phyloP scores from a whole-genome alignment of 306 rosid genomes.

The Acacia acuminata region DNA sequence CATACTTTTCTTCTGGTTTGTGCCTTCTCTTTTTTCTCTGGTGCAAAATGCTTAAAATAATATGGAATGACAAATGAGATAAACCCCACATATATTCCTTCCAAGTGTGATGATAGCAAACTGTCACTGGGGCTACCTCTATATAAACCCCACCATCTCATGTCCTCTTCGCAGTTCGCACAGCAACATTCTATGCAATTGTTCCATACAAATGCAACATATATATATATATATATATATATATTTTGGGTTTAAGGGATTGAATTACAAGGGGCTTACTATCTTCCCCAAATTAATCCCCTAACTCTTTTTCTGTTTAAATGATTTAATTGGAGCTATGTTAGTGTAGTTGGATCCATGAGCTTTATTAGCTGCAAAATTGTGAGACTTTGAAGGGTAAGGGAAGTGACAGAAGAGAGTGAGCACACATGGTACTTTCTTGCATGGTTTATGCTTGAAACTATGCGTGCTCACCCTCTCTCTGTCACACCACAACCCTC shows the following conservation, averaged over 20 bases:
- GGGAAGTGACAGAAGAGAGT: constrained; percentile 99
- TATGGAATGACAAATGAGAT: constrained; percentile 43
- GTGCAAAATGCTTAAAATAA: constrained; percentile 34
- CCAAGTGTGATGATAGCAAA: constrained; percentile 47
- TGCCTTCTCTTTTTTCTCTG: constrained; percentile 29
- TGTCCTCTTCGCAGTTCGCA: constrained; percentile 39
- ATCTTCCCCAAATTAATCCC: background rate
- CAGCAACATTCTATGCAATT: constrained; percentile 23
- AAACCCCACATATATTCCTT: constrained; percentile 73
- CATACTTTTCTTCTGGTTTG: constrained; percentile 10
- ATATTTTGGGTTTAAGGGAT: constrained; percentile 20
- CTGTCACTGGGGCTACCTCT: constrained; percentile 41
- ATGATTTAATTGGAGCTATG: constrained; percentile 4
- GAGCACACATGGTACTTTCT: constrained; percentile 96
- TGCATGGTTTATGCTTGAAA: constrained; percentile 79
- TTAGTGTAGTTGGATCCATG: background rate
- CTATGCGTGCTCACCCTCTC: constrained; percentile 91
- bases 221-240: background rate
- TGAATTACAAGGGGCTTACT: background rate
- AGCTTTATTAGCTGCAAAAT: background rate
- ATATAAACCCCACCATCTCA: constrained; percentile 56
- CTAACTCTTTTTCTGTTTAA: background rate
- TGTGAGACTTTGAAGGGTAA: constrained; percentile 39
- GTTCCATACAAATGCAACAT: constrained; percentile 27
- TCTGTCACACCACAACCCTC: constrained; percentile 68